These are phyloP conservation scores for Podaxis rugospora DNA, from an alignment of 768 basidiomycete species.

Conservation along the genomic window DNA sequence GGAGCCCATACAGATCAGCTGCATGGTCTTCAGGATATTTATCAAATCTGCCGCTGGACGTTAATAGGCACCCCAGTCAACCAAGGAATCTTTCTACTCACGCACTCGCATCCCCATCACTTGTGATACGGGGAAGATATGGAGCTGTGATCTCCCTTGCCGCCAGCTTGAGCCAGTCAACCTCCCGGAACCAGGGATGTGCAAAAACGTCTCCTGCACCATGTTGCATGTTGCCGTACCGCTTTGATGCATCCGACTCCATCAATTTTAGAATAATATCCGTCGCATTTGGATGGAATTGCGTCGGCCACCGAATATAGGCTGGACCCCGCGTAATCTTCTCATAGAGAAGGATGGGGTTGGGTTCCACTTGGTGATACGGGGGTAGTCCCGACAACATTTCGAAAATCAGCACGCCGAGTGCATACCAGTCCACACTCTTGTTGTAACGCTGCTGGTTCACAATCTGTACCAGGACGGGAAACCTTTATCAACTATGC, in stretches of 20 bases:
- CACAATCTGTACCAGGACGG: slow-evolving; percentile 49
- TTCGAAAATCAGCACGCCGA: slow-evolving; percentile 95
- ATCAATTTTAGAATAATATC: slow-evolving; percentile 90
- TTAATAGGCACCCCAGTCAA: slow-evolving; percentile 12
- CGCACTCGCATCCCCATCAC: slow-evolving; percentile 96
- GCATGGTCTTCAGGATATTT: slow-evolving; percentile 74
- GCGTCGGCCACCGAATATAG: slow-evolving; percentile 74
- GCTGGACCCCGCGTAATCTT: slow-evolving; percentile 78
- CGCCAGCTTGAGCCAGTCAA: slow-evolving; percentile 82
- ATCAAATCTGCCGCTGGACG: slow-evolving; percentile 53
- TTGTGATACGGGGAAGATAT: slow-evolving; percentile 86
- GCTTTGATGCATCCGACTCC: slow-evolving; percentile 82
- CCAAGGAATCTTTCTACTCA: slow-evolving; percentile 34
- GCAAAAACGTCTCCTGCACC: slow-evolving; percentile 90
- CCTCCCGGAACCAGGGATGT: slow-evolving; percentile 93
- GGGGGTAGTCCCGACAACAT: slow-evolving; percentile 97
- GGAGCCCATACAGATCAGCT: slow-evolving; percentile 52
- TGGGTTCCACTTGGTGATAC: slow-evolving; percentile 83
- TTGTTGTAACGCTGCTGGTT: slow-evolving; percentile 88
- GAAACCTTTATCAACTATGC: slow-evolving; percentile 1
- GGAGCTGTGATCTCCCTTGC: slow-evolving; percentile 90
- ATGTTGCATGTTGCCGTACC: slow-evolving; percentile 85
- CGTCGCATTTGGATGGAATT: slow-evolving; percentile 69
- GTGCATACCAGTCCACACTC: slow-evolving; percentile 97
- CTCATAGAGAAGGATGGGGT: slow-evolving; percentile 87